A percentile compares a stretch with the other conserved stretches of the same genome.
Conservation (phyloP, 169 alveolate species). For the Babesia caballi region DNA sequence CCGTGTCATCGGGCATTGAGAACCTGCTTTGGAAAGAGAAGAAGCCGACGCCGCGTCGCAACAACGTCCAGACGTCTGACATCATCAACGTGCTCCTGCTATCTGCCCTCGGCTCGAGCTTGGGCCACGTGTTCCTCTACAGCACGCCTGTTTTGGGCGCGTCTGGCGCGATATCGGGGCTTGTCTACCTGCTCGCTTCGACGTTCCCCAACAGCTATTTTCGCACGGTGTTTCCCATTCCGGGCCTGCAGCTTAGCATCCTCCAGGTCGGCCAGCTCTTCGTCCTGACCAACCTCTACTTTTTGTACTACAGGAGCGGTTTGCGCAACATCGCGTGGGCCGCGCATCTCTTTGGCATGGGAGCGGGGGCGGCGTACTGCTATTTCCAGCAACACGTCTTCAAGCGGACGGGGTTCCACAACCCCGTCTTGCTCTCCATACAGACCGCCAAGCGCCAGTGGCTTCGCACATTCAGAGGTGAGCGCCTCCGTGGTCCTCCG, state of each 20-base stretch:
- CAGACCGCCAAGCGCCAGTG: conserved; percentile 52
- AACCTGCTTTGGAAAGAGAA: neutral
- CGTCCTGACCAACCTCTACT: conserved; percentile 67
- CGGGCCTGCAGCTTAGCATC: conserved; percentile 69
- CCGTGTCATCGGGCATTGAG: neutral
- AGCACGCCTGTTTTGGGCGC: conserved; percentile 75
- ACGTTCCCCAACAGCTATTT: conserved; percentile 73
- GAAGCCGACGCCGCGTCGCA: neutral
- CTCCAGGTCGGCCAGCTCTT: conserved; percentile 73
- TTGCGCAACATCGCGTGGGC: conserved; percentile 73
- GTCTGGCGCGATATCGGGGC: conserved; percentile 78
- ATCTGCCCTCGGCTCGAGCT: conserved; percentile 41
- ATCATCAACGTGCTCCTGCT: conserved; percentile 41
- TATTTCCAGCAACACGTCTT: conserved; percentile 56
- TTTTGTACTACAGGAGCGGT: conserved; percentile 56
- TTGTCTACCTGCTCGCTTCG: conserved; percentile 67
- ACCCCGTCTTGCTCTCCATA: conserved; percentile 31
- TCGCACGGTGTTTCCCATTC: conserved; percentile 72
- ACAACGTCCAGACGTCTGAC: conserved; percentile 29
- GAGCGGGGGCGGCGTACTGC: conserved; percentile 72
- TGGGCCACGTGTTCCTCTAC: conserved; percentile 57
- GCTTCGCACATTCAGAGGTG: conserved; percentile 47
- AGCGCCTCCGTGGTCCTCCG: neutral
- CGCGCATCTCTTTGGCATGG: conserved; percentile 77
- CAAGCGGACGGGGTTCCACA: conserved; percentile 56